phyloP scores from a whole-genome alignment of 768 basidiomycete genomes.

The Lentinula edodes region DNA sequence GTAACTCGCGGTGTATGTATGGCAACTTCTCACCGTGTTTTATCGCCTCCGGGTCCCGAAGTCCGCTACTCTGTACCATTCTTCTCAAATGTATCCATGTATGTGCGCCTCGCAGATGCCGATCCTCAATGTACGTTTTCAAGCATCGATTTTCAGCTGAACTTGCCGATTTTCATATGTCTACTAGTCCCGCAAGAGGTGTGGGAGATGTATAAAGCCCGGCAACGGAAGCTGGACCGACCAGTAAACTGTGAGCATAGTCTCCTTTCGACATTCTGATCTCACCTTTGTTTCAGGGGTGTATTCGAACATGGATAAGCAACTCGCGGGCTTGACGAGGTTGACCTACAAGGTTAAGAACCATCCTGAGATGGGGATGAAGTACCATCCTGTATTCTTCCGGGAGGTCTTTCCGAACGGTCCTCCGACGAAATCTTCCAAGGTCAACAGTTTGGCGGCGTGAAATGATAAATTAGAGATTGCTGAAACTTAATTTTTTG shows the following conservation, averaged over 20 bases:
- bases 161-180: not conserved
- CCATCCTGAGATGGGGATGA: not conserved
- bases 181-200: not conserved
- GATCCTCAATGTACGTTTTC: constrained; percentile 2
- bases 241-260: not conserved
- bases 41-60: not conserved
- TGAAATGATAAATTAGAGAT: not conserved
- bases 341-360: constrained; percentile 1
- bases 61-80: constrained; percentile 7
- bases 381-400: constrained; percentile 2
- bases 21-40: constrained; percentile 7
- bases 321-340: not conserved
- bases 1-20: not conserved
- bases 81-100: constrained; percentile 2
- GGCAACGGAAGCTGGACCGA: not conserved
- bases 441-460: not conserved
- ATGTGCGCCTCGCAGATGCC: not conserved
- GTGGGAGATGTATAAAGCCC: constrained; percentile 1
- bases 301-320: not conserved
- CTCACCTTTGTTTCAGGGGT: not conserved
- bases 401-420: not conserved
- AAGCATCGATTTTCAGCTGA: not conserved
- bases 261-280: not conserved
- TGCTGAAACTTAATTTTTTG: not conserved
- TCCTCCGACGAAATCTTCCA: not conserved